Evolutionary conservation across 1,284 basidiomycete genomes (phyloP).

Genomic region (Gomphus bonarii): DNA sequence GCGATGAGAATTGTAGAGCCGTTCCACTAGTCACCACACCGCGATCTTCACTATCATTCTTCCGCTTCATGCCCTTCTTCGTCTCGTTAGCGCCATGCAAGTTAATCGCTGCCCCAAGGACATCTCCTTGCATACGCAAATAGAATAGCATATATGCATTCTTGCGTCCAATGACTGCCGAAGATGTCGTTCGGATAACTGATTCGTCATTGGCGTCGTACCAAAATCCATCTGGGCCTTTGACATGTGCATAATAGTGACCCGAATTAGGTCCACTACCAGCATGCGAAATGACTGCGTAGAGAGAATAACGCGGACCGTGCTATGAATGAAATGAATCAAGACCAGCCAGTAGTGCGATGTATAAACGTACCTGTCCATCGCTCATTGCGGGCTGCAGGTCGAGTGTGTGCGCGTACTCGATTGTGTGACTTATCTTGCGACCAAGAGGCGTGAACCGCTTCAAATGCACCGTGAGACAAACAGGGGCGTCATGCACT

Average conservation of each 20-base stretch:
- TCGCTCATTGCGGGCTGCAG: conserved; percentile 81
- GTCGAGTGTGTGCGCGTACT: conserved; percentile 73
- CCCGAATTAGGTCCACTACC: conserved; percentile 91
- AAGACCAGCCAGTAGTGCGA: conserved; percentile 1
- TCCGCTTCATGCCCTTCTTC: conserved; percentile 22
- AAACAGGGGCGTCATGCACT: conserved; percentile 77
- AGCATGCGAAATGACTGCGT: conserved; percentile 89
- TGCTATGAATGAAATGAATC: conserved; percentile 19
- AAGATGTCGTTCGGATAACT: conserved; percentile 35
- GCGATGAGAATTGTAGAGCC: conserved; percentile 13
- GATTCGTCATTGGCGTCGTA: conserved; percentile 91
- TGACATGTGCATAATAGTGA: conserved; percentile 90
- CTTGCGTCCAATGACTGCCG: conserved; percentile 49
- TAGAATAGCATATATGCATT: conserved; percentile 95
- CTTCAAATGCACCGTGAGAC: conserved; percentile 96
- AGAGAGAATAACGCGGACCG: conserved; percentile 79
- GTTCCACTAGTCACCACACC: conserved; percentile 22
- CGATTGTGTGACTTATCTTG: conserved; percentile 72
- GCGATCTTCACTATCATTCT: conserved; percentile 48
- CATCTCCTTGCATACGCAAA: conserved; percentile 66
- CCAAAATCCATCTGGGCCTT: conserved; percentile 66
- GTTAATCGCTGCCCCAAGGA: conserved; percentile 48
- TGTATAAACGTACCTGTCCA: conserved; percentile 30
- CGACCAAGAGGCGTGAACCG: conserved; percentile 86
- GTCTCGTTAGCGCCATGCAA: conserved; percentile 16